Conservation (phyloP, 257 asterid species). For the Catharanthus roseus region DNA sequence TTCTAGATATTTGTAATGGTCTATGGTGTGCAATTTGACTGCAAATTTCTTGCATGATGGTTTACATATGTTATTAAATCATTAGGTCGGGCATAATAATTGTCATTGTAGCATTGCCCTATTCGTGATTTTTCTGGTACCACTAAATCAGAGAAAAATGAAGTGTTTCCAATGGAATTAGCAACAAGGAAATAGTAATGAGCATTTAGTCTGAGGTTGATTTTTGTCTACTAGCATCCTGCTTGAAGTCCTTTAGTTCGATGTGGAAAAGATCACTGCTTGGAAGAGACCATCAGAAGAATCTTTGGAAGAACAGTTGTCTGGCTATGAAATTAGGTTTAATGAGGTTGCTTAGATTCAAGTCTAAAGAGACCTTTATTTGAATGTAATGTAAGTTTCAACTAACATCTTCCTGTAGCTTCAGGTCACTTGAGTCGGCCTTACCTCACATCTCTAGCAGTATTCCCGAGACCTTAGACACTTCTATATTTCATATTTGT, state of each 20-base stretch:
- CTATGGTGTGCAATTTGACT: neutral
- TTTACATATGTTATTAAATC: neutral
- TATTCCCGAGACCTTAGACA: neutral
- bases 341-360: neutral
- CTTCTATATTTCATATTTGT: neutral
- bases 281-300: neutral
- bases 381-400: neutral
- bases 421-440: neutral
- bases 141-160: constrained; percentile 1
- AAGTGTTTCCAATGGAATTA: neutral
- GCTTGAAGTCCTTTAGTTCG: neutral
- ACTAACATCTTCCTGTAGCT: neutral
- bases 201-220: neutral
- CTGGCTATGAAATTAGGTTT: neutral
- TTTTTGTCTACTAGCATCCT: neutral
- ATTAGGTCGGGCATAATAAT: neutral
- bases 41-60: neutral
- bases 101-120: neutral
- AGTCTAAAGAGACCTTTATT: neutral
- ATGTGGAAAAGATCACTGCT: too few relatives aligned
- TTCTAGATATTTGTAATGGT: neutral
- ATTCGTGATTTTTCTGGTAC: neutral
- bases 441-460: neutral
- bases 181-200: neutral
- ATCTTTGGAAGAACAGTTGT: neutral